phyloP scores from a whole-genome alignment of 805 yeast genomes.

The Yarrowia sp. region DNA sequence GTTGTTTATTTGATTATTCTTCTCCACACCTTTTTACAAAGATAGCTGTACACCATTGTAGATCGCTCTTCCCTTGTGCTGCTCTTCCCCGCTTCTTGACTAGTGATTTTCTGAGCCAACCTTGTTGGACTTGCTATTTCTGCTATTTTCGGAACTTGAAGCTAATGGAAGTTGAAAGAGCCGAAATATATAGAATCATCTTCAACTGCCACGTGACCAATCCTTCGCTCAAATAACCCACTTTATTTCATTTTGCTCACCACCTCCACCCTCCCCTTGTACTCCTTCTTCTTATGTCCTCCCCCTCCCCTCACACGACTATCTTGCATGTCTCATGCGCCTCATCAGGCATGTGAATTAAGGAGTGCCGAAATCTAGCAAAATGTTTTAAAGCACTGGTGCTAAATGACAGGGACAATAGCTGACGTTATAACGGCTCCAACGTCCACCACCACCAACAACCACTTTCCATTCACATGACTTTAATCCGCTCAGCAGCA shows the following conservation, averaged over 20 bases:
- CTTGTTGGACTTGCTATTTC: neutral
- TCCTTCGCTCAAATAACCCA: too few relatives aligned
- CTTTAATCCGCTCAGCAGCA: conserved; percentile 8
- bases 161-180: too few relatives aligned
- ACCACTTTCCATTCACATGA: neutral
- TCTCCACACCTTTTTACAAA: neutral
- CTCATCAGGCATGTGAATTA: conserved; percentile 18
- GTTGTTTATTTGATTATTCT: neutral
- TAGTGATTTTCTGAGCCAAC: neutral
- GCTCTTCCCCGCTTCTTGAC: neutral
- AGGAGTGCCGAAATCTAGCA: conserved; percentile 1
- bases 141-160: too few relatives aligned
- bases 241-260: too few relatives aligned
- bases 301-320: conserved; percentile 13
- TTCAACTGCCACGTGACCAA: neutral
- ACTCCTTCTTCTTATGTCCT: neutral
- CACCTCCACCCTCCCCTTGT: neutral
- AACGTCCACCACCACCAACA: neutral
- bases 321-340: conserved; percentile 12
- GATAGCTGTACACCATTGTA: neutral
- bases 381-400: neutral
- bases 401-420: neutral
- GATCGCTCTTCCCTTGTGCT: neutral
- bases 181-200: too few relatives aligned
- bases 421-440: conserved; percentile 6